Conservation (phyloP, 163 green algal genomes). For the Chlamydomonas reinhardtii region DNA sequence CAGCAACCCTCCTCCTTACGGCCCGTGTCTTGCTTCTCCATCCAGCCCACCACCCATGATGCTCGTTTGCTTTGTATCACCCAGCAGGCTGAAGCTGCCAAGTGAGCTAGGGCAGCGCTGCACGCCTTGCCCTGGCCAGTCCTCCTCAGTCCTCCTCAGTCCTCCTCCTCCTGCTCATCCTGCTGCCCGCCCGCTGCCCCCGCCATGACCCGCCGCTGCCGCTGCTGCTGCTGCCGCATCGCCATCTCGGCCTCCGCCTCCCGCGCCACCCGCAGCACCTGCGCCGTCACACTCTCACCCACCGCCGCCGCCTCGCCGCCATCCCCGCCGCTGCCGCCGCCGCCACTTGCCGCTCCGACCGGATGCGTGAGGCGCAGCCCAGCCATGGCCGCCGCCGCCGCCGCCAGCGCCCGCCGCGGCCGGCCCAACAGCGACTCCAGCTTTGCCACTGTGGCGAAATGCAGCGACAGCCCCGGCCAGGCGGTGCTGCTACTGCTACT, state of each 20-base stretch:
- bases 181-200: too few species aligned
- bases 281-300: conserved; percentile 16
- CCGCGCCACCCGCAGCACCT: conserved; percentile 48
- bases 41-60: too few species aligned
- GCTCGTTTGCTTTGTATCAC: too few species aligned
- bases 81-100: too few species aligned
- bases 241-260: conserved; percentile 57
- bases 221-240: too few species aligned
- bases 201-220: too few species aligned
- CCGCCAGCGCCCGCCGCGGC: conserved; percentile 43
- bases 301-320: not conserved
- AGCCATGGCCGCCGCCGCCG: conserved; percentile 44
- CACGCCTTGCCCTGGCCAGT: too few species aligned
- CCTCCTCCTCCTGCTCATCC: too few species aligned
- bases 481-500: conserved; percentile 6
- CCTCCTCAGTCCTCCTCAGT: too few species aligned
- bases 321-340: not conserved
- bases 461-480: conserved; percentile 68
- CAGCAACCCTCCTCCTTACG: too few species aligned
- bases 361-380: conserved; percentile 58
- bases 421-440: conserved; percentile 62
- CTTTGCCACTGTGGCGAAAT: conserved; percentile 68
- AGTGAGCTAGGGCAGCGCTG: too few species aligned
- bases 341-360: not conserved
- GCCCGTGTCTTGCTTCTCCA: too few species aligned